These are phyloP conservation scores for Chlamydomonas urium DNA, from an alignment of 139 green algal species.

Conservation along the genomic window DNA sequence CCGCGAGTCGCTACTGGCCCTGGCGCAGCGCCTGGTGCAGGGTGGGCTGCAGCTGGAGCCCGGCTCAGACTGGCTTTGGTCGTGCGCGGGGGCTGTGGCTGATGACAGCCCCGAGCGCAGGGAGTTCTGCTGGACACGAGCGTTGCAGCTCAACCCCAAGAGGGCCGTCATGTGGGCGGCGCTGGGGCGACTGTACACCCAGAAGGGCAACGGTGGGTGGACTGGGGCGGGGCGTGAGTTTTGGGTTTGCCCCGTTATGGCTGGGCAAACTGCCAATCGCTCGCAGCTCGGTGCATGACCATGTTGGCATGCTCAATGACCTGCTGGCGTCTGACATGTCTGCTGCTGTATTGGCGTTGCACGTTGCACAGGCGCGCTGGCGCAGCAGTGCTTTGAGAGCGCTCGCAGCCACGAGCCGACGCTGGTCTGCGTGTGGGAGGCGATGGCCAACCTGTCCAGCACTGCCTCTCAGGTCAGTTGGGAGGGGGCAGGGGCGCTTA, in stretches of 20 bases:
- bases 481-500: too few relatives aligned
- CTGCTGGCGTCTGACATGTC: too few relatives aligned
- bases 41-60: constrained; percentile 53
- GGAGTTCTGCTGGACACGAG: constrained; percentile 62
- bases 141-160: constrained; percentile 69
- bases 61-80: constrained; percentile 54
- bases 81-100: constrained; percentile 35
- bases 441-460: constrained; percentile 57
- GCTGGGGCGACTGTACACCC: constrained; percentile 65
- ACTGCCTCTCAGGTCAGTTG: background rate
- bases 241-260: background rate
- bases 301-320: too few relatives aligned
- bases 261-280: too few relatives aligned
- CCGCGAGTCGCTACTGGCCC: background rate
- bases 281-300: too few relatives aligned
- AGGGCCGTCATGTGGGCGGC: constrained; percentile 55
- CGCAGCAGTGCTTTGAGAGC: constrained; percentile 53
- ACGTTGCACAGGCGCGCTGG: constrained; percentile 33
- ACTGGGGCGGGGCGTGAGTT: background rate
- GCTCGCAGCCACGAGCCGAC: constrained; percentile 57
- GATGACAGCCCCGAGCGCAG: constrained; percentile 14
- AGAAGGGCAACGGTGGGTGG: constrained; percentile 10
- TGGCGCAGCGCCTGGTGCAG: constrained; percentile 13
- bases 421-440: constrained; percentile 66
- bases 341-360: too few relatives aligned